These are phyloP conservation scores for Russula virescens DNA, from an alignment of 768 basidiomycete species.

Conservation along the genomic window DNA sequence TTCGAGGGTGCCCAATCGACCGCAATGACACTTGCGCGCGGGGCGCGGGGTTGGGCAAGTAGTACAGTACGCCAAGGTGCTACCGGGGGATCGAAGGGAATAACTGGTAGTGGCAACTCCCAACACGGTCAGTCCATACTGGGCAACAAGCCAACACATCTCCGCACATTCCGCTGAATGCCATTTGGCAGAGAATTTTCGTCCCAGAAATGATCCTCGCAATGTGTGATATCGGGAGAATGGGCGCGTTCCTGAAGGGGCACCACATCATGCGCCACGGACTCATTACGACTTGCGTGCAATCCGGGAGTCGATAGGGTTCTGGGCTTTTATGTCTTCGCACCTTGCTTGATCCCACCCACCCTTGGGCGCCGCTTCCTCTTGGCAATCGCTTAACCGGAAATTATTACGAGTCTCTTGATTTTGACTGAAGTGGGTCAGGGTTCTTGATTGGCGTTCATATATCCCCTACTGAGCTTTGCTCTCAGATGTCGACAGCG, in stretches of 20 bases:
- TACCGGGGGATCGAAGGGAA: too few species aligned
- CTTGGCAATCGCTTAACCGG: conserved; percentile 45
- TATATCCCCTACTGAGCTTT: not conserved
- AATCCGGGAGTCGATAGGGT: not conserved
- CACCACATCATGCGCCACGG: not conserved
- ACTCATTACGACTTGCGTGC: not conserved
- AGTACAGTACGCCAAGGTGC: too few species aligned
- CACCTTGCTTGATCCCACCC: conserved; percentile 18
- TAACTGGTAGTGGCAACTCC: too few species aligned
- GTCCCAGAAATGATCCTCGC: conserved; percentile 29
- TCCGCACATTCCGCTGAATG: conserved; percentile 37
- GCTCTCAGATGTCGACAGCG: not conserved
- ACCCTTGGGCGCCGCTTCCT: conserved; percentile 37
- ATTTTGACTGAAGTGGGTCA: not conserved
- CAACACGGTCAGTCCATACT: too few species aligned
- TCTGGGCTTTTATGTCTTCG: not conserved
- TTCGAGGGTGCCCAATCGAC: not conserved
- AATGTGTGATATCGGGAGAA: conserved; percentile 35
- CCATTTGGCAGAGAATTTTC: conserved; percentile 46
- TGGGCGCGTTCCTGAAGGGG: conserved; percentile 6
- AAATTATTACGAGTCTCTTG: conserved; percentile 39
- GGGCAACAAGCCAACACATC: conserved; percentile 25
- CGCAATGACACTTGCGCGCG: too few species aligned
- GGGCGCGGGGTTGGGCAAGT: not conserved
- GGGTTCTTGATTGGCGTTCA: not conserved